A percentile compares a stretch with the other conserved stretches of the same genome.
Conservation (phyloP, 495 filamentous ascomycete species). For the Daldinia grandis region DNA sequence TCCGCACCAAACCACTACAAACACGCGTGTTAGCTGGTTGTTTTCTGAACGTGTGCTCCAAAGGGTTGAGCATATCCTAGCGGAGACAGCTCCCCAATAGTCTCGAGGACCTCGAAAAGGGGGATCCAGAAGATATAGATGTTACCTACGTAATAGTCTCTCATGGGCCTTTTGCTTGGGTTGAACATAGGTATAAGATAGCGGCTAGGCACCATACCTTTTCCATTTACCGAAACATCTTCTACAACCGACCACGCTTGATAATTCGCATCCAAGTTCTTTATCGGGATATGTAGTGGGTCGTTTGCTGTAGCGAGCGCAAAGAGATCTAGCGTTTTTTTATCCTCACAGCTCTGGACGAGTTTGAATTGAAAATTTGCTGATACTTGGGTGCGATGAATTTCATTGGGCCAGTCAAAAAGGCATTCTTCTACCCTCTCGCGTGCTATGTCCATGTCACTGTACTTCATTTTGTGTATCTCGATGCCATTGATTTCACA, state of each 20-base stretch:
- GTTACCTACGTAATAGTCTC: constrained; percentile 15
- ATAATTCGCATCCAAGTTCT: constrained; percentile 11
- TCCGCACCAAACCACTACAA: constrained; percentile 38
- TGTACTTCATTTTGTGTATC: neutral
- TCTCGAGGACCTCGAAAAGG: neutral
- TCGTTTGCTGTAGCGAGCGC: neutral
- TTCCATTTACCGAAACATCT: constrained; percentile 27
- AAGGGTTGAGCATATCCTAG: neutral
- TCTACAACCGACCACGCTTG: constrained; percentile 24
- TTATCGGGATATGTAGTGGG: constrained; percentile 14
- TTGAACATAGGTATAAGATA: constrained; percentile 15
- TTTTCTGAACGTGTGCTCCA: neutral
- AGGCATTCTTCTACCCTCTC: neutral
- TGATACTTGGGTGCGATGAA: neutral
- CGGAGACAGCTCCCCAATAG: neutral
- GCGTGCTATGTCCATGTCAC: neutral
- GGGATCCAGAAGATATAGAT: neutral
- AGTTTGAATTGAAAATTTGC: neutral
- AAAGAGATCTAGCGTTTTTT: neutral
- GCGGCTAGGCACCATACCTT: constrained; percentile 13
- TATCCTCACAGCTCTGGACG: neutral
- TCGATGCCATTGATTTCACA: neutral
- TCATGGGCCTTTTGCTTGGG: neutral
- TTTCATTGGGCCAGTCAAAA: neutral
- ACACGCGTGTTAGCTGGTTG: neutral